These are phyloP conservation scores for Datura wrightii DNA, from an alignment of 257 asterid genomes.

Conservation along the genomic window DNA sequence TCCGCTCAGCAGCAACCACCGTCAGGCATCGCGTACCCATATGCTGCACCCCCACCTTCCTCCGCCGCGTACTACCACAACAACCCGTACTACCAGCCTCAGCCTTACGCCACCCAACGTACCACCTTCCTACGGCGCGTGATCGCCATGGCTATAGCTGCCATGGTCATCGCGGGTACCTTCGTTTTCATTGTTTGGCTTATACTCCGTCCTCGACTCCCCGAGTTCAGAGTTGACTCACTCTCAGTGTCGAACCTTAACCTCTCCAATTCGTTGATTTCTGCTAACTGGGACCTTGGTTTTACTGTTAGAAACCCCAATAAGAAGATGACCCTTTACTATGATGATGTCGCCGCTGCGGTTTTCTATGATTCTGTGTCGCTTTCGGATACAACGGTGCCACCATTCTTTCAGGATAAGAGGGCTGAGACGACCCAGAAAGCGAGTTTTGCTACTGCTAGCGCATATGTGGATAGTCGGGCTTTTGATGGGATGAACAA, in stretches of 20 bases:
- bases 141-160: conserved; percentile 57
- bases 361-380: conserved; percentile 42
- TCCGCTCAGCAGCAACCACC: conserved; percentile 40
- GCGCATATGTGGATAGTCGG: conserved; percentile 51
- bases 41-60: conserved; percentile 55
- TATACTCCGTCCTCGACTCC: conserved; percentile 82
- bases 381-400: conserved; percentile 57
- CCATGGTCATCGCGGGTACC: conserved; percentile 58
- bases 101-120: conserved; percentile 59
- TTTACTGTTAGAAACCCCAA: conserved; percentile 83
- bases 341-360: conserved; percentile 55
- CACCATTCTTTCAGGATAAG: conserved; percentile 74
- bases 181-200: conserved; percentile 80
- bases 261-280: conserved; percentile 48
- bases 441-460: conserved; percentile 67
- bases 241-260: conserved; percentile 62
- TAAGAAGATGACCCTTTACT: conserved; percentile 62
- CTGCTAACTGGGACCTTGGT: conserved; percentile 57
- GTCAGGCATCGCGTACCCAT: conserved; percentile 61
- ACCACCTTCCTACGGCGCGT: conserved; percentile 80
- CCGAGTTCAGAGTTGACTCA: conserved; percentile 75
- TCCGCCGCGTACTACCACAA: conserved; percentile 42
- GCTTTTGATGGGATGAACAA: conserved; percentile 55
- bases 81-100: conserved; percentile 50
- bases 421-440: conserved; percentile 56